These are phyloP conservation scores for Cyclocybe cylindracea DNA, from an alignment of 768 basidiomycete genomes.

Conservation along the genomic window DNA sequence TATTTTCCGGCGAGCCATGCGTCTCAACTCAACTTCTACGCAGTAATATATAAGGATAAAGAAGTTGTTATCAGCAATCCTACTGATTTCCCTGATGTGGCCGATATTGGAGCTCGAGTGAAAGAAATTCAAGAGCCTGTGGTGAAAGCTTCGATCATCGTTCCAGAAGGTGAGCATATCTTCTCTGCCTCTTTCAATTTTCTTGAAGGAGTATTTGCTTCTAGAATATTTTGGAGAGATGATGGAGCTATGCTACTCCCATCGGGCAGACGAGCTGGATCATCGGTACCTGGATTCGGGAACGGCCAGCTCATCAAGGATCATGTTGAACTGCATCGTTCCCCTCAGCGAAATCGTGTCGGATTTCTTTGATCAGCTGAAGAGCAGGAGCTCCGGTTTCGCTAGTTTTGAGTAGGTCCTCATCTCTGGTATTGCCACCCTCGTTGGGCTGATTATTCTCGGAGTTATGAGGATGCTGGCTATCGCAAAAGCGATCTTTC, in stretches of 20 bases:
- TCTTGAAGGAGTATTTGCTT: background rate
- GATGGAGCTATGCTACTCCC: conserved; percentile 91
- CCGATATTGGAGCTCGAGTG: conserved; percentile 61
- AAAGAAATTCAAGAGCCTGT: conserved; percentile 88
- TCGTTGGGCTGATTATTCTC: conserved; percentile 7
- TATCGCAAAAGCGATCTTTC: conserved; percentile 80
- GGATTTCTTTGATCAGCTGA: conserved; percentile 93
- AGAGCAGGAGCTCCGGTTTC: conserved; percentile 89
- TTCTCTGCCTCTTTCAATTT: background rate
- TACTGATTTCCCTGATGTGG: conserved; percentile 88
- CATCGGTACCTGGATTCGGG: conserved; percentile 79
- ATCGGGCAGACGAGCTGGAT: conserved; percentile 81
- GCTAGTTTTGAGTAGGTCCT: conserved; percentile 84
- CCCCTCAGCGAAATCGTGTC: conserved; percentile 93
- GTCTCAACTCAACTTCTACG: conserved; percentile 2
- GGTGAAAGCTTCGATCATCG: conserved; percentile 91
- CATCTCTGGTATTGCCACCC: background rate
- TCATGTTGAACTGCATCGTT: conserved; percentile 81
- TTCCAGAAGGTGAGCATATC: conserved; percentile 73
- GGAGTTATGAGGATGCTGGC: conserved; percentile 92
- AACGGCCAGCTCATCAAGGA: conserved; percentile 53
- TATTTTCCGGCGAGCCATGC: conserved; percentile 1
- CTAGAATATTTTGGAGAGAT: conserved; percentile 92
- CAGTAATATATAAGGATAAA: conserved; percentile 74
- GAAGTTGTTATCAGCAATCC: conserved; percentile 84